Conservation (phyloP, 139 green algal species). For the Desmodesmus armatus region DNA sequence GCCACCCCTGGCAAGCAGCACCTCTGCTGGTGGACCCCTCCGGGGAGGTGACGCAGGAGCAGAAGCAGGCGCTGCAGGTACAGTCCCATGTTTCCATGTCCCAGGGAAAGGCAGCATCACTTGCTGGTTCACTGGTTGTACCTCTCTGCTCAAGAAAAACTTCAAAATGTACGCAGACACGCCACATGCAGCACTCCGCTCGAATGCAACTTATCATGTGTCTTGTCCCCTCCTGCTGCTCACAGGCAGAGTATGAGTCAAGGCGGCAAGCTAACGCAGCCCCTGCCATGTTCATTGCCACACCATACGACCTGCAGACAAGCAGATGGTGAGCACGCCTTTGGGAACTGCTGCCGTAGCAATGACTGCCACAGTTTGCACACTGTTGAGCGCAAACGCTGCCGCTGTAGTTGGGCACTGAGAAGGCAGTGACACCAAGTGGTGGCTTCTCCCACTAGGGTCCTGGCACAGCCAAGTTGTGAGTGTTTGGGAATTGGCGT, state of each 20-base stretch:
- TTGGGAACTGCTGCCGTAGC: neutral
- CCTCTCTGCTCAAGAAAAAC: no score
- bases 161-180: neutral
- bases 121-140: no score
- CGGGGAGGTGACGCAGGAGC: constrained; percentile 48
- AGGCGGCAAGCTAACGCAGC: neutral
- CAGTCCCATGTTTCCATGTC: neutral
- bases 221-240: no score
- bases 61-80: constrained; percentile 34
- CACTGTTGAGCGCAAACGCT: neutral
- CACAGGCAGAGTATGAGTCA: constrained; percentile 43
- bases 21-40: constrained; percentile 78
- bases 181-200: no score
- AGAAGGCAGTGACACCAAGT: neutral
- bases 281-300: constrained; percentile 69
- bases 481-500: no score
- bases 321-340: constrained; percentile 63
- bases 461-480: no score
- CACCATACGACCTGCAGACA: constrained; percentile 55
- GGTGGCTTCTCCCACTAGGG: neutral
- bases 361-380: neutral
- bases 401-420: neutral
- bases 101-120: no score
- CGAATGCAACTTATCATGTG: no score
- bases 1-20: constrained; percentile 68